Conservation (phyloP, 768 basidiomycete species). For the Suillus hirtellus region DNA sequence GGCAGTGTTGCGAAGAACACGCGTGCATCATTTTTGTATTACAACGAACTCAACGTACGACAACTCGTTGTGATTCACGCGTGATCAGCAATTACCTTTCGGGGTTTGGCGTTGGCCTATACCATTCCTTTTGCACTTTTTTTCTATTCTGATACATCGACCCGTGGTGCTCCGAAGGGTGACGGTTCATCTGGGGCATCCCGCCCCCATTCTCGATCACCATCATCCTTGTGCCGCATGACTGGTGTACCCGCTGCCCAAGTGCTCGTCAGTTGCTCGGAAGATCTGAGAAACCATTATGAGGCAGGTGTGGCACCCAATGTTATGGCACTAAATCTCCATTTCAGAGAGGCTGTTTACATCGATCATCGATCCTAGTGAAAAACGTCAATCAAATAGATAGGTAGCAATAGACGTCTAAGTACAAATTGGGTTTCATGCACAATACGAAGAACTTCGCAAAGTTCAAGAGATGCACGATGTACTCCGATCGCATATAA, state of each 20-base stretch:
- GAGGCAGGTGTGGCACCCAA: not conserved
- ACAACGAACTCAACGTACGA: not conserved
- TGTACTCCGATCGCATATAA: too few relatives aligned
- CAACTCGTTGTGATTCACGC: not conserved
- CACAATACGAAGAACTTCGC: too few relatives aligned
- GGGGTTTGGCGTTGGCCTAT: not conserved
- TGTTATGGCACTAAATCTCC: not conserved
- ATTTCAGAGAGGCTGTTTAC: not conserved
- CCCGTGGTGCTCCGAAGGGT: not conserved
- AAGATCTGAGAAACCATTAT: not conserved
- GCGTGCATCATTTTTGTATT: not conserved
- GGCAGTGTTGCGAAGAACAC: not conserved
- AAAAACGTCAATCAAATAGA: too few relatives aligned
- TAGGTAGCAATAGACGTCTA: too few relatives aligned
- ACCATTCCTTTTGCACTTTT: not conserved
- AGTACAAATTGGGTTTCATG: too few relatives aligned
- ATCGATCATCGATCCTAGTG: not conserved
- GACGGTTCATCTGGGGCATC: not conserved
- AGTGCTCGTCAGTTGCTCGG: not conserved
- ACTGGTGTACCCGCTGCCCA: conserved; percentile 1
- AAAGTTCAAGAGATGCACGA: too few relatives aligned
- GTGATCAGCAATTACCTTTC: not conserved
- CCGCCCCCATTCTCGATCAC: not conserved
- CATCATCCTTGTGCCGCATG: not conserved
- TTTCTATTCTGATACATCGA: not conserved